Percentiles rank a stretch among this genome's conserved stretches.
These are phyloP conservation scores for Aspergillus tanneri DNA, from an alignment of 2,329 filamentous ascomycete genomes.

Conservation along the genomic window DNA sequence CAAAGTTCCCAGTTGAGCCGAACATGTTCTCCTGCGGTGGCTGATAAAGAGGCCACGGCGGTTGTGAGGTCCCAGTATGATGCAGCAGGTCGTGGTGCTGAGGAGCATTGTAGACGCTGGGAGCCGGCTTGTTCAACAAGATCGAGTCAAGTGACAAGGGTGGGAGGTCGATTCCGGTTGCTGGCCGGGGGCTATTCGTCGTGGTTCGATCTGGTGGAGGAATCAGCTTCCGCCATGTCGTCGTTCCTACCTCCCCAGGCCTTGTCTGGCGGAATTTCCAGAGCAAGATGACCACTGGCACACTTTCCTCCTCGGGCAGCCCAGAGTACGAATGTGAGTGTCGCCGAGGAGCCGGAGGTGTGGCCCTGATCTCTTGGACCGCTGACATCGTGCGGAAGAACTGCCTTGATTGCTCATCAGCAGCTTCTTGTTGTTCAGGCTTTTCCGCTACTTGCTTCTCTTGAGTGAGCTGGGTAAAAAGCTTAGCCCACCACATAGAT, in stretches of 20 bases:
- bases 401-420: slow-evolving; percentile 36
- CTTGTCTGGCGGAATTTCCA: slow-evolving; percentile 50
- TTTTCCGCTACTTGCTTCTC: slow-evolving; percentile 41
- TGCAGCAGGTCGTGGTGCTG: slow-evolving; percentile 36
- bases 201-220: slow-evolving; percentile 37
- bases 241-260: slow-evolving; percentile 41
- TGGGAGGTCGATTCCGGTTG: slow-evolving; percentile 34
- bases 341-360: slow-evolving; percentile 26
- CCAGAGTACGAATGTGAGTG: slow-evolving; percentile 28
- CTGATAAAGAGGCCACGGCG: slow-evolving; percentile 38
- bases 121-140: slow-evolving; percentile 32
- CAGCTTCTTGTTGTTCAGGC: slow-evolving; percentile 33
- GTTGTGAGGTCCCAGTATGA: slow-evolving; percentile 29
- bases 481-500: slow-evolving; percentile 46
- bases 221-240: slow-evolving; percentile 46
- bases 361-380: slow-evolving; percentile 47
- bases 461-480: slow-evolving; percentile 44
- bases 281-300: slow-evolving; percentile 45
- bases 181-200: slow-evolving; percentile 39
- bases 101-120: slow-evolving; percentile 32
- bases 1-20: slow-evolving; percentile 31
- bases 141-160: slow-evolving; percentile 40
- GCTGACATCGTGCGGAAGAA: slow-evolving; percentile 45
- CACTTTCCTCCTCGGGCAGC: slow-evolving; percentile 30
- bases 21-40: slow-evolving; percentile 38